These are phyloP conservation scores for Fusarium sp. DNA, from an alignment of 2,329 filamentous ascomycete species.

Conservation along the genomic window DNA sequence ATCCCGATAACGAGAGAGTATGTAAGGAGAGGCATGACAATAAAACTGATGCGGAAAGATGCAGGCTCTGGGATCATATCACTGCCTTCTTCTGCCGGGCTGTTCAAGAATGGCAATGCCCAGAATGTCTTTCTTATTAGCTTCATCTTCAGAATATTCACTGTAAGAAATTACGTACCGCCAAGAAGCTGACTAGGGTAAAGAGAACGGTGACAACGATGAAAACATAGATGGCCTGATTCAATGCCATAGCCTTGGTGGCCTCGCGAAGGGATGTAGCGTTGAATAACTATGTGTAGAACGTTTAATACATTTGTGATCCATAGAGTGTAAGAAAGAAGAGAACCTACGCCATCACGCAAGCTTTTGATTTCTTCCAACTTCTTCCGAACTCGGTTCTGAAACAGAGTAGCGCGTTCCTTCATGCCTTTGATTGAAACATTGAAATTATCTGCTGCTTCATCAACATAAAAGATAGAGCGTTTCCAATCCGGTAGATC, in stretches of 20 bases:
- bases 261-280: background rate
- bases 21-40: background rate
- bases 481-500: too few relatives aligned
- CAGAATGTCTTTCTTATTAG: background rate
- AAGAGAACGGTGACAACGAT: background rate
- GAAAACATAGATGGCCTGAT: background rate
- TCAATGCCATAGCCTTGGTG: background rate
- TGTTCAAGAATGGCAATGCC: background rate
- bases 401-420: background rate
- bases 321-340: background rate
- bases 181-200: background rate
- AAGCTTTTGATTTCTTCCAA: background rate
- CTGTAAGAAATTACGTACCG: background rate
- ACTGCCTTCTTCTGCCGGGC: background rate
- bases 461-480: background rate
- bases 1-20: background rate
- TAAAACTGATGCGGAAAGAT: background rate
- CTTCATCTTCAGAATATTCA: accelerated
- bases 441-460: background rate
- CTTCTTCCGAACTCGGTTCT: background rate
- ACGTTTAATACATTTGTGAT: background rate
- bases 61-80: background rate
- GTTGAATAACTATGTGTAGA: background rate
- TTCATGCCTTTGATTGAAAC: background rate
- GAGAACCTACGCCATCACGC: background rate